Conservation (phyloP, 1,139 yeast genomes). For the Hyphopichia buzzinii region DNA sequence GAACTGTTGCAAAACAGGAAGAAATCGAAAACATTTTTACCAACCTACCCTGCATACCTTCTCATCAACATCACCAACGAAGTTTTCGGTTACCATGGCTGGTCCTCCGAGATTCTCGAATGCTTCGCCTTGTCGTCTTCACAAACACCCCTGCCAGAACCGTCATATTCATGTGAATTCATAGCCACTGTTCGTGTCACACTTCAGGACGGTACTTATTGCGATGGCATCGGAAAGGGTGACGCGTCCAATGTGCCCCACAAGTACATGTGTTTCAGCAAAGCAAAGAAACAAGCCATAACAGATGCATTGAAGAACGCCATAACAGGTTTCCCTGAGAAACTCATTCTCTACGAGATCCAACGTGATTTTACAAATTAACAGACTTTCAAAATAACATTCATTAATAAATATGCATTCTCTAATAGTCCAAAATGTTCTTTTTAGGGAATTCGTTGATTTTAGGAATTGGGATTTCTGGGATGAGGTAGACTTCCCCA, state of each 20-base stretch:
- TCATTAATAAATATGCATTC: too few species aligned
- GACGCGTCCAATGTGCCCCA: conserved; percentile 33
- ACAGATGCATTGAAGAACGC: conserved; percentile 48
- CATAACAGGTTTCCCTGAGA: conserved; percentile 27
- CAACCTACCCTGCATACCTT: conserved; percentile 17
- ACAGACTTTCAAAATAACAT: too few species aligned
- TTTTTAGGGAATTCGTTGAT: conserved; percentile 59
- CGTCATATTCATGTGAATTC: conserved; percentile 20
- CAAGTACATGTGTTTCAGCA: conserved; percentile 34
- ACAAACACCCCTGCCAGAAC: neutral
- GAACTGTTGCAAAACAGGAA: conserved; percentile 24
- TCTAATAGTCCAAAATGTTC: conserved; percentile 57
- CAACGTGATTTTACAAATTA: neutral
- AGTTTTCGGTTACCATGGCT: conserved; percentile 64
- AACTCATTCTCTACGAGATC: conserved; percentile 18
- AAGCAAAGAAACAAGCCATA: conserved; percentile 53
- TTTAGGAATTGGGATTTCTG: conserved; percentile 67
- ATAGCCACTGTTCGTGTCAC: conserved; percentile 34
- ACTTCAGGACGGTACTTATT: conserved; percentile 48
- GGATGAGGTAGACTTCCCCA: conserved; percentile 75
- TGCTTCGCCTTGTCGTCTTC: conserved; percentile 22
- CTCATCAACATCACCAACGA: conserved; percentile 58
- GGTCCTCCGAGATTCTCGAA: conserved; percentile 53
- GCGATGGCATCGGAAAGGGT: conserved; percentile 42
- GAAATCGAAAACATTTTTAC: conserved; percentile 5